Conservation (phyloP, 2,329 filamentous ascomycete genomes). For the Westerdykella sp. region DNA sequence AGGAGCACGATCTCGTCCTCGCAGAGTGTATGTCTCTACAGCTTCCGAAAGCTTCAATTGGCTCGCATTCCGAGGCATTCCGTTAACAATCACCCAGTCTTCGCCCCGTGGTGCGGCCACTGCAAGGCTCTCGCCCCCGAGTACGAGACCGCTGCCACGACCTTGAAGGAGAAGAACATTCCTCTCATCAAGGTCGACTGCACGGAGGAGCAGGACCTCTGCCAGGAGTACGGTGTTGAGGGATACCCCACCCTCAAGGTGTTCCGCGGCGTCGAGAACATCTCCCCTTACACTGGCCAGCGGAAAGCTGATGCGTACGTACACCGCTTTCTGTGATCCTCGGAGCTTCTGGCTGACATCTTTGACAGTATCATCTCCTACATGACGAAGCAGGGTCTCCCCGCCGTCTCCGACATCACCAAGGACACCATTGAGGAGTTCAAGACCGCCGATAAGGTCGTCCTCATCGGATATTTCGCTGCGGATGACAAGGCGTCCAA, state of each 20-base stretch:
- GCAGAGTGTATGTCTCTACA: conserved; percentile 71
- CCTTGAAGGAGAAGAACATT: conserved; percentile 83
- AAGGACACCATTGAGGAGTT: conserved; percentile 86
- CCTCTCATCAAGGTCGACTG: conserved; percentile 85
- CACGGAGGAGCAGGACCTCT: conserved; percentile 89
- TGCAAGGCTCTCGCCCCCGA: conserved; percentile 96
- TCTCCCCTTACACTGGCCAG: conserved; percentile 78
- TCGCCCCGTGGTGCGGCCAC: conserved; percentile 94
- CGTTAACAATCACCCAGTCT: conserved; percentile 56
- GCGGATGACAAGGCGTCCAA: conserved; percentile 76
- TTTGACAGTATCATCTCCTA: conserved; percentile 60
- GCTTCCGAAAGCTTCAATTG: not conserved
- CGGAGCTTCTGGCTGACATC: conserved; percentile 6
- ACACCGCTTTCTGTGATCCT: not conserved
- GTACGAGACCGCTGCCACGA: conserved; percentile 80
- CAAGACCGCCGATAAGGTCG: conserved; percentile 97
- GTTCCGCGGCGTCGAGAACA: conserved; percentile 83
- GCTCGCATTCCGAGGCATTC: not conserved
- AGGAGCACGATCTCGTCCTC: conserved; percentile 79
- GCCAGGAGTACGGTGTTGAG: conserved; percentile 83
- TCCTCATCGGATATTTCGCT: conserved; percentile 82
- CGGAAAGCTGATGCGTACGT: conserved; percentile 71
- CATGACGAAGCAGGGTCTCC: conserved; percentile 97
- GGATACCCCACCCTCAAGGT: conserved; percentile 98
- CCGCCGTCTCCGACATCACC: conserved; percentile 77